Percentiles rank a stretch among this genome's conserved stretches.
Evolutionary conservation across 805 yeast genomes (phyloP).

Genomic region (Kazachstania martiniae): DNA sequence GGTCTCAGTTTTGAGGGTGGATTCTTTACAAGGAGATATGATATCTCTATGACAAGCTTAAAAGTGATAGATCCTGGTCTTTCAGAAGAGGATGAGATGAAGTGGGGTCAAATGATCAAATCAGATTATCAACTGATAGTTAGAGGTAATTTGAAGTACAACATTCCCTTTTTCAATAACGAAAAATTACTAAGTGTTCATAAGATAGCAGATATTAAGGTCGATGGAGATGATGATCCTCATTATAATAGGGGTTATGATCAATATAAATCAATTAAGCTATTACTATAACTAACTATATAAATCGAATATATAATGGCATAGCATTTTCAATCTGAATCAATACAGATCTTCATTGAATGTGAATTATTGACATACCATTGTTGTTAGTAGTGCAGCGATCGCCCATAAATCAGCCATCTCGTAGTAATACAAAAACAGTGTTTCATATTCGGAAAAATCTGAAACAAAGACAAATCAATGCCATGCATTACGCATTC

Average conservation of each 20-base stretch:
- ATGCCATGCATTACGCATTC: no score
- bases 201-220: slow-evolving; percentile 37
- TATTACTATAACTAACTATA: not conserved
- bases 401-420: no score
- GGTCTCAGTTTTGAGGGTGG: slow-evolving; percentile 72
- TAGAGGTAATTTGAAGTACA: slow-evolving; percentile 72
- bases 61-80: slow-evolving; percentile 66
- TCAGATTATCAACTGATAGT: slow-evolving; percentile 81
- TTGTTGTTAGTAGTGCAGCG: no score
- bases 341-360: no score
- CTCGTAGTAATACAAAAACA: no score
- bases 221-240: slow-evolving; percentile 1
- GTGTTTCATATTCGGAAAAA: not conserved
- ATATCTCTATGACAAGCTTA: slow-evolving; percentile 55
- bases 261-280: not conserved
- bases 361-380: no score
- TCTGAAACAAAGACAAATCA: no score
- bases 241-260: not conserved
- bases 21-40: slow-evolving; percentile 50
- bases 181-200: slow-evolving; percentile 52
- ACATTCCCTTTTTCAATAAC: slow-evolving; percentile 49
- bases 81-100: slow-evolving; percentile 12
- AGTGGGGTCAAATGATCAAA: slow-evolving; percentile 65
- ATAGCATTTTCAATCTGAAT: no score
- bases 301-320: not conserved